These are phyloP conservation scores for Globisporangium nodosum DNA, from an alignment of 352 stramenopile species.

Conservation along the genomic window DNA sequence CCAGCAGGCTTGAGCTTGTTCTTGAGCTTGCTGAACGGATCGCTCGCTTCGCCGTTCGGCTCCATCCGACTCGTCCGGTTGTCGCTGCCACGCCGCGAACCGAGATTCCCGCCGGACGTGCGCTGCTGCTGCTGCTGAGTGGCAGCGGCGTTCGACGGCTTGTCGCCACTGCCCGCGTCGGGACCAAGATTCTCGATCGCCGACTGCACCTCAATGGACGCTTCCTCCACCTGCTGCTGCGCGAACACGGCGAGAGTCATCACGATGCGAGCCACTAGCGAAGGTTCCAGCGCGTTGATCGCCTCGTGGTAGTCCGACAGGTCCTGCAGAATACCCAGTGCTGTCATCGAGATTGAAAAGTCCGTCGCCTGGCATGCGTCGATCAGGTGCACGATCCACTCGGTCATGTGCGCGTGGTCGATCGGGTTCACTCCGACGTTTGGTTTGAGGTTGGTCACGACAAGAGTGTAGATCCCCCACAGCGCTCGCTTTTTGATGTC, in stretches of 20 bases:
- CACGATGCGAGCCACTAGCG: constrained; percentile 72
- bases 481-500: constrained; percentile 78
- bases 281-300: constrained; percentile 61
- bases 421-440: constrained; percentile 19
- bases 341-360: constrained; percentile 74
- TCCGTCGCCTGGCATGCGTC: constrained; percentile 70
- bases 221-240: constrained; percentile 84
- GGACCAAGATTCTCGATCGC: constrained; percentile 53
- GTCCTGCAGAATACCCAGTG: constrained; percentile 73
- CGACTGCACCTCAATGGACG: constrained; percentile 80
- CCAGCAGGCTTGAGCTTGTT: constrained; percentile 44
- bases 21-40: constrained; percentile 70
- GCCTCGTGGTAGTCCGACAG: constrained; percentile 70
- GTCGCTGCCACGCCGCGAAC: constrained; percentile 37
- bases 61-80: constrained; percentile 35
- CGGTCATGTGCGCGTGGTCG: constrained; percentile 42
- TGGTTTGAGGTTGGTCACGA: constrained; percentile 59
- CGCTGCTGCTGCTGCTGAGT: constrained; percentile 19
- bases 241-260: constrained; percentile 84
- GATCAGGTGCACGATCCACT: constrained; percentile 81
- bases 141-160: constrained; percentile 16
- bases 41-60: constrained; percentile 28
- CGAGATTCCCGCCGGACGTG: constrained; percentile 11
- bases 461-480: constrained; percentile 73
- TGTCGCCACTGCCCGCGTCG: constrained; percentile 10